Percentiles rank a stretch among this genome's conserved stretches.
These are phyloP conservation scores for Cicer bijugum DNA, from an alignment of 306 rosid species.

Conservation along the genomic window DNA sequence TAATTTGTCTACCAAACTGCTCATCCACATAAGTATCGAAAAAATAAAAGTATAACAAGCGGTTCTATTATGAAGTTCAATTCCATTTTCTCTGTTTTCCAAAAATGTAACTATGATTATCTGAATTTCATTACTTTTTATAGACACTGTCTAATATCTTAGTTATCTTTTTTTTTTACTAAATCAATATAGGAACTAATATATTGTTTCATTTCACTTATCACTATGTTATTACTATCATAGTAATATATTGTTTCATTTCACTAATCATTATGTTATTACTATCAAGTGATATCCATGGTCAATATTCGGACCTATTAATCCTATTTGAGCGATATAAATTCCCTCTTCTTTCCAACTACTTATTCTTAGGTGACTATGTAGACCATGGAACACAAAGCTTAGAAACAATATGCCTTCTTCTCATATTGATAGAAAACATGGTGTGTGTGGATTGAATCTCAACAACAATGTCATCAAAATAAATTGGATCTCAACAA, in stretches of 20 bases:
- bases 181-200: too few relatives aligned
- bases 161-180: too few relatives aligned
- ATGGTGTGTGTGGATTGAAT: too few relatives aligned
- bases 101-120: too few relatives aligned
- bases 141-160: too few relatives aligned
- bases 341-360: conserved; percentile 50
- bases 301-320: conserved; percentile 48
- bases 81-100: too few relatives aligned
- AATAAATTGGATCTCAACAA: too few relatives aligned
- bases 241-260: neutral
- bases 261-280: neutral
- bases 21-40: conserved; percentile 62
- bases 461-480: too few relatives aligned
- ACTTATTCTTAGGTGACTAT: conserved; percentile 49
- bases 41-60: conserved; percentile 57
- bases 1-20: conserved; percentile 62
- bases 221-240: neutral
- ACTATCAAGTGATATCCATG: conserved; percentile 47
- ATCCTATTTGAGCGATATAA: conserved; percentile 48
- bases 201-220: neutral
- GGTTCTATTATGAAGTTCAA: conserved; percentile 31
- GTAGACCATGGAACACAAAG: conserved; percentile 56
- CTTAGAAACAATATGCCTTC: conserved; percentile 48
- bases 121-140: too few relatives aligned
- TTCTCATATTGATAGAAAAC: neutral